Conservation (phyloP, 2,329 filamentous ascomycete genomes). For the Sporothrix pallida region DNA sequence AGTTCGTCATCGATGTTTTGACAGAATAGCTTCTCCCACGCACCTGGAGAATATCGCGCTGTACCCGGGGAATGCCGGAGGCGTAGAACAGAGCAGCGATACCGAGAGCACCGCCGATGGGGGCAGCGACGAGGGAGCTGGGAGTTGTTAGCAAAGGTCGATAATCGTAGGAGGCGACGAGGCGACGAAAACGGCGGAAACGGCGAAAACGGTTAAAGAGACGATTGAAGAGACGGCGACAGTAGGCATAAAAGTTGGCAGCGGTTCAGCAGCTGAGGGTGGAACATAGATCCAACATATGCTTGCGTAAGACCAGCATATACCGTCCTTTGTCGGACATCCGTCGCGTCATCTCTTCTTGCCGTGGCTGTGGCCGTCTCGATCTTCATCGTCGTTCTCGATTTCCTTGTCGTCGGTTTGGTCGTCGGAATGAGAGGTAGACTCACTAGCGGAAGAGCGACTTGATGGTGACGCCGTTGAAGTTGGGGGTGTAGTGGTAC, state of each 20-base stretch:
- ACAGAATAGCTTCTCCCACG: no score
- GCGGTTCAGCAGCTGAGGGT: neutral
- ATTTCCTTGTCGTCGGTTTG: neutral
- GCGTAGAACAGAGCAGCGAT: constrained; percentile 65
- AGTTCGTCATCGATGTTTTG: neutral
- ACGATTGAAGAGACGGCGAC: neutral
- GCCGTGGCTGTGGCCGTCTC: neutral
- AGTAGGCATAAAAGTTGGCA: neutral
- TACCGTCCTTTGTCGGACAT: neutral
- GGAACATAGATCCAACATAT: neutral
- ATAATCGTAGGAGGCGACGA: no score
- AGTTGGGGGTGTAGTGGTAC: constrained; percentile 64
- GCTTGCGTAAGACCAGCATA: neutral
- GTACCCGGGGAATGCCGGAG: constrained; percentile 66
- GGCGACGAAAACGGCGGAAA: neutral
- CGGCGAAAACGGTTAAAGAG: neutral
- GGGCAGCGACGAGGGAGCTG: constrained; percentile 59
- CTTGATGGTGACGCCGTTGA: constrained; percentile 56
- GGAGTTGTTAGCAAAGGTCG: neutral
- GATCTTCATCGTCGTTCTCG: neutral
- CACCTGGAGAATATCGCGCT: constrained; percentile 65
- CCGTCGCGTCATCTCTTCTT: neutral
- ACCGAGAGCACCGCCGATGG: constrained; percentile 63
- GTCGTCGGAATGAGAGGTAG: neutral
- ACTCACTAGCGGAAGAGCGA: constrained; percentile 44